Evolutionary conservation across 2,329 filamentous ascomycete genomes (phyloP), one percentile per base, ranked within the genome.

Genomic region (Alternaria angustiovoidea): DNA sequence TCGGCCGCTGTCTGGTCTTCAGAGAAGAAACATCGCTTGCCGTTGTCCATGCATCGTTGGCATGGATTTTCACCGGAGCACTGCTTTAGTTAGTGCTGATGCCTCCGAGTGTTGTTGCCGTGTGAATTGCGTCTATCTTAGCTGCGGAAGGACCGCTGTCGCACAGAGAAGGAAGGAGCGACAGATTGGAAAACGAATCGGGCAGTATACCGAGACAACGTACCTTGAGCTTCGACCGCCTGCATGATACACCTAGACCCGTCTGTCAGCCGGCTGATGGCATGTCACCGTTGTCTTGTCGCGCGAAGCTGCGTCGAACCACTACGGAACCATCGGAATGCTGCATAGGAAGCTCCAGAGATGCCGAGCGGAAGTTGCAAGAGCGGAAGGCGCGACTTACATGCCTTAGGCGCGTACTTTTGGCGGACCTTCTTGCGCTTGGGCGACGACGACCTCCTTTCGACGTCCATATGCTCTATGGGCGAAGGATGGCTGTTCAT

Each of bases 1-100:
- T 78, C 75, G 58, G 75, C 75, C 3, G 75, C 75, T 22, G 73
- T 77, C 64, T 77, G 74, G 60, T 78, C 74, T 61, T 78, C 75
- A 14, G 74, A 77, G 62, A 76, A 78, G 68, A 76, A 76, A 66
- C 75, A 78, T 38, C 74, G 74, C 49, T 71, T 72, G 39, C 68
- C 71, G 51, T 72, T 75, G 59, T 78, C 75, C 60, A 69, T 46
- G 56, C 75, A 77, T 63, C 75, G 71, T 46, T 74, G 73, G 66
- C 75, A 78, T 12, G 75, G 74, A 49, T 75, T 76, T 34, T 77
- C 73, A 52, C 75, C 75, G 18, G 70, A 75, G 57, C 75, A 78
- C 75, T 76, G 47, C 38, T 11, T 7, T 24, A 1, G 51, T 61
- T n/a, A 61, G 59, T 48, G 4, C 20, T 52, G 41, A 16, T 51